Base-by-base conservation (phyloP, 1,284 basidiomycete genomes). In the Cryptococcus sp. region DNA sequence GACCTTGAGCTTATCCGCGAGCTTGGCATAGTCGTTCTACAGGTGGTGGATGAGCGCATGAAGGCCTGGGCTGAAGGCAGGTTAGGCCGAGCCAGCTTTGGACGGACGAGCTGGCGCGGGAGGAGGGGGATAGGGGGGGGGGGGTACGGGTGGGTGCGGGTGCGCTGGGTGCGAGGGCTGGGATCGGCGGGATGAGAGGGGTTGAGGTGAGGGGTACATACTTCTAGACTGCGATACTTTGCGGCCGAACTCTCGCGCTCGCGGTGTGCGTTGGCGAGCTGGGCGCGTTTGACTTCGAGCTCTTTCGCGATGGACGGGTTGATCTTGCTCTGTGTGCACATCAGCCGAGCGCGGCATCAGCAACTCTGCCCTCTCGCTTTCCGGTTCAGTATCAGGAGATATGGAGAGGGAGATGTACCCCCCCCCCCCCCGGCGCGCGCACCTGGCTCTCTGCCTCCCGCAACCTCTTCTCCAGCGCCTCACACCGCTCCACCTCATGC, bases 1-100 rank as follows among this genome's bases (percentile, higher is more conserved):
- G 13, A 52, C 33, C 38, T 59, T 55, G 38, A 61, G 46, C 55
- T 63, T 61, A 39, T 60, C 59, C 15, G 43, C 33, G 35, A 60
- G 33, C 37, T 54, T 60, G 28, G 51, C n/a, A 18, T 47, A 50
- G 16, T 60, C 55, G 33, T 40, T 24, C 59, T 60, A 46, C 28
- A 33, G 28, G 28, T 9, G 28, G 28, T 33, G 28, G 28, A 33
- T 33, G 28, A 33, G 28, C 28, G 28, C 28, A 9, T 33, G 28
- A 9, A 33, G 28, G 9, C 28, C 28, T 33, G 9, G 28, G 28
- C 5, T 9, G 28, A 9, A 33, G 28, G 9, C 28, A 9, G 28
- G 28, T 9, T 4, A 33, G 28, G 28, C 28, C 28, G 28, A 33
- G 28, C 28, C 28, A 33, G 28, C 28, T 4, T 33, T 33, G 28